Conservation (phyloP, 2,329 filamentous ascomycete species). For the Mariannaea elegans region DNA sequence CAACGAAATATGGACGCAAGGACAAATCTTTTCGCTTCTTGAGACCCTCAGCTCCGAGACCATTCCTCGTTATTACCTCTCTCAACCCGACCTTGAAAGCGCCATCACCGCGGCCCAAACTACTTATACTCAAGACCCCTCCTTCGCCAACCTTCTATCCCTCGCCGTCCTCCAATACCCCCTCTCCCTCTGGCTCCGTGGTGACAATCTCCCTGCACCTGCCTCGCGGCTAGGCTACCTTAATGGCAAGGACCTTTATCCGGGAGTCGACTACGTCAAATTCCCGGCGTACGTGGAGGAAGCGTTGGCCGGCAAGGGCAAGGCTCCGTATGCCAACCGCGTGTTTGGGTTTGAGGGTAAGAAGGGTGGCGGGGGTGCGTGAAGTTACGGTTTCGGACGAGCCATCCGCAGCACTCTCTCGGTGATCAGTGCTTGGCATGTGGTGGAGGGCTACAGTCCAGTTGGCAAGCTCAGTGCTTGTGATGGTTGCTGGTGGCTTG, state of each 20-base stretch:
- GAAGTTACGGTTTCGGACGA: not conserved
- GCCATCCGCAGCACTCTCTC: no score
- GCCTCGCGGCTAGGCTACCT: slow-evolving; percentile 65
- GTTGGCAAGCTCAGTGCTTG: no score
- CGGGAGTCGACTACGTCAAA: slow-evolving; percentile 30
- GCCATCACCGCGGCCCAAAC: not conserved
- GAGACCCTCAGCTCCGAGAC: slow-evolving; percentile 60
- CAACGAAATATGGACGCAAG: slow-evolving; percentile 54
- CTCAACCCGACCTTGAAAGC: not conserved
- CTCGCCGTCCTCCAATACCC: not conserved
- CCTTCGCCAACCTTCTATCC: not conserved
- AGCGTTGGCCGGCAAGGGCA: slow-evolving; percentile 4
- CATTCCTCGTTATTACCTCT: slow-evolving; percentile 36
- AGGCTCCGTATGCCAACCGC: not conserved
- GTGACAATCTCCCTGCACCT: slow-evolving; percentile 62
- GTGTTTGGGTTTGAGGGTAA: not conserved
- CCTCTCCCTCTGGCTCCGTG: slow-evolving; percentile 39
- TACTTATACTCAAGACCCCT: not conserved
- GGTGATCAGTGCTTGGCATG: not conserved
- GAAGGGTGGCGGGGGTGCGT: not conserved
- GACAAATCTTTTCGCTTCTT: slow-evolving; percentile 55
- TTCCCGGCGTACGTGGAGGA: not conserved
- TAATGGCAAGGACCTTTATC: slow-evolving; percentile 61
- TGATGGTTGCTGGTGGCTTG: not conserved
- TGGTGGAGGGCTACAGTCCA: no score